Percentiles rank a stretch among this genome's conserved stretches.
These are phyloP conservation scores for Asterionellopsis glacialis DNA, from an alignment of 108 stramenopile species.

Conservation along the genomic window DNA sequence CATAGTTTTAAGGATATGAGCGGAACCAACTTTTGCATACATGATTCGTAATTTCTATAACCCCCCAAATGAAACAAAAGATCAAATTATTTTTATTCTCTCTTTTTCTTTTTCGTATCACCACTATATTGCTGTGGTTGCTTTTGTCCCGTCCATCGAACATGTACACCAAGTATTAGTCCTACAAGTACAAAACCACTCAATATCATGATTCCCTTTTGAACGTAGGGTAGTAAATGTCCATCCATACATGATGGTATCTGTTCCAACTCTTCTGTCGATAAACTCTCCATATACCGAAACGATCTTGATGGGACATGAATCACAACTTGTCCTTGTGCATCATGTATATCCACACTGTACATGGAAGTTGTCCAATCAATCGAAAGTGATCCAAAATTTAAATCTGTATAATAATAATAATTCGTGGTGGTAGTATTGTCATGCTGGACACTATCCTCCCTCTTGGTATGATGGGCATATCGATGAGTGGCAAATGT, in stretches of 20 bases:
- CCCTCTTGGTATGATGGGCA: neutral
- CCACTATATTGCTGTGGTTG: too few species aligned
- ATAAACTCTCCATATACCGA: constrained; percentile 9
- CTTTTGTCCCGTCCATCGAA: too few species aligned
- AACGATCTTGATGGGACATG: constrained; percentile 9
- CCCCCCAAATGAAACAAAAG: too few species aligned
- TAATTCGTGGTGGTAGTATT: neutral
- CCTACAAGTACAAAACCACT: too few species aligned
- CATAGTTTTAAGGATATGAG: too few species aligned
- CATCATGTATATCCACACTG: constrained; percentile 29
- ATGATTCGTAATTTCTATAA: too few species aligned
- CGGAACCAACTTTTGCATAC: too few species aligned
- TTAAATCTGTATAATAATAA: constrained; percentile 43
- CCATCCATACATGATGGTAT: constrained; percentile 31
- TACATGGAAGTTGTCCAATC: constrained; percentile 39
- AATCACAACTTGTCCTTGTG: constrained; percentile 19
- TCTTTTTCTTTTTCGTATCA: too few species aligned
- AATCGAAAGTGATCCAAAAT: constrained; percentile 63
- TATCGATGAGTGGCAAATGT: constrained; percentile 38
- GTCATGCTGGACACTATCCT: constrained; percentile 2
- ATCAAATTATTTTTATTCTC: too few species aligned
- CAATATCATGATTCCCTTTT: constrained; percentile 2
- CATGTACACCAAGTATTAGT: too few species aligned
- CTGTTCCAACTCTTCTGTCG: constrained; percentile 10
- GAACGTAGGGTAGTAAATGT: constrained; percentile 18